phyloP scores from a whole-genome alignment of 441 rosid species.

The Cnidoscolus chayamansa region DNA sequence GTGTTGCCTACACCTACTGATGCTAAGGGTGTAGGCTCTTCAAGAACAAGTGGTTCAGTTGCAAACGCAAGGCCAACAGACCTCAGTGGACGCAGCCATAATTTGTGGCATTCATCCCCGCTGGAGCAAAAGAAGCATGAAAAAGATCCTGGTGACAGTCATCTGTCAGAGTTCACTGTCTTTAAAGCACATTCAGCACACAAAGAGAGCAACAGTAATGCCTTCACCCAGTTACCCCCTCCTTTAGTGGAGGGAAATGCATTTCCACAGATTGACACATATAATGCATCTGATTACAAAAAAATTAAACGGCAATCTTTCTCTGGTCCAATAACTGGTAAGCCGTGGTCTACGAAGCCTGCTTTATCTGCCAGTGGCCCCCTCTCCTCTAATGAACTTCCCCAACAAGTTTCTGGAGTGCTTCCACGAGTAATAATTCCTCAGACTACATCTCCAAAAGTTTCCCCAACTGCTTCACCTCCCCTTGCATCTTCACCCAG shows the following conservation, averaged over 20 bases:
- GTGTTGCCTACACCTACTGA: slow-evolving; percentile 82
- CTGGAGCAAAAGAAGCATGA: slow-evolving; percentile 70
- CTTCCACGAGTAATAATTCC: slow-evolving; percentile 40
- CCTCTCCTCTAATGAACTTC: slow-evolving; percentile 39
- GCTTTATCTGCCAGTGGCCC: slow-evolving; percentile 45
- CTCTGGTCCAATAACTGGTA: slow-evolving; percentile 70
- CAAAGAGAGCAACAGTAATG: slow-evolving; percentile 39
- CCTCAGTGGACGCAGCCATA: slow-evolving; percentile 44
- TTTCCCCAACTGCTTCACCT: slow-evolving; percentile 80
- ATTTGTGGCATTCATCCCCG: slow-evolving; percentile 76
- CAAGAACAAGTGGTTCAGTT: slow-evolving; percentile 41
- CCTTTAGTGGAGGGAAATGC: slow-evolving; percentile 51
- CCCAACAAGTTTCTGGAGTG: slow-evolving; percentile 44
- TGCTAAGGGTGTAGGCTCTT: slow-evolving; percentile 39
- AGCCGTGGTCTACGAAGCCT: slow-evolving; percentile 50
- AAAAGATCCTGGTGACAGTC: slow-evolving; percentile 40
- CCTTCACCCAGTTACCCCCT: slow-evolving; percentile 52
- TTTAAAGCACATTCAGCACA: slow-evolving; percentile 30
- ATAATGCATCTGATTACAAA: slow-evolving; percentile 38
- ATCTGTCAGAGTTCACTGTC: slow-evolving; percentile 25
- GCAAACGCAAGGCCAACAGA: slow-evolving; percentile 45
- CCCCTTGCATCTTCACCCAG: slow-evolving; percentile 80
- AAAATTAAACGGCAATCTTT: slow-evolving; percentile 54
- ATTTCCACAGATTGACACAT: slow-evolving; percentile 32
- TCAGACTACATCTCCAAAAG: slow-evolving; percentile 59